These are phyloP conservation scores for Helminthosporium solani DNA, from an alignment of 2,329 filamentous ascomycete species.

Conservation along the genomic window DNA sequence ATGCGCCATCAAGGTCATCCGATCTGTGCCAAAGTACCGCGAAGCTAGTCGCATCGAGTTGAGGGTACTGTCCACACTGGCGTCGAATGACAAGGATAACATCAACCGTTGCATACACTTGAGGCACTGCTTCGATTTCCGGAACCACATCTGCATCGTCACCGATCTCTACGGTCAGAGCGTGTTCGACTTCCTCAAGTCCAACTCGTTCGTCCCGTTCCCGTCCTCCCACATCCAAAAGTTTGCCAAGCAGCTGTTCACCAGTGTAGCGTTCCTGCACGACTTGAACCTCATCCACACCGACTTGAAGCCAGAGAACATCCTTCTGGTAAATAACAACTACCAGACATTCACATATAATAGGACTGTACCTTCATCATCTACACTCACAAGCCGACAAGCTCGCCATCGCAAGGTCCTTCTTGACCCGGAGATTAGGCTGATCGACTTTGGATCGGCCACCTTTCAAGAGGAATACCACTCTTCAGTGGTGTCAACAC, in stretches of 20 bases:
- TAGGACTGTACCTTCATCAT: conserved; percentile 65
- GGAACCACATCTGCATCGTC: conserved; percentile 91
- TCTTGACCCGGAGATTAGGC: conserved; percentile 64
- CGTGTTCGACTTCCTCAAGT: conserved; percentile 97
- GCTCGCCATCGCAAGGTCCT: conserved; percentile 64
- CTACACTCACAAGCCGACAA: conserved; percentile 57
- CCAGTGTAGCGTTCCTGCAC: conserved; percentile 97
- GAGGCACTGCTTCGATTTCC: conserved; percentile 94
- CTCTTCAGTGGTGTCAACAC: conserved; percentile 65
- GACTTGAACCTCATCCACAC: conserved; percentile 98
- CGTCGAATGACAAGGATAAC: conserved; percentile 87
- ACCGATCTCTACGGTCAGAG: conserved; percentile 83
- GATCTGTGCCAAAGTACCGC: conserved; percentile 96
- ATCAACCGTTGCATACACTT: conserved; percentile 96
- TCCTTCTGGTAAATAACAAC: conserved; percentile 63
- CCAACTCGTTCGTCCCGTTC: conserved; percentile 92
- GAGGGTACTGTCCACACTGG: conserved; percentile 85
- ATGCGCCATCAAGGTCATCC: conserved; percentile 97
- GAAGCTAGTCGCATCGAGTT: conserved; percentile 95
- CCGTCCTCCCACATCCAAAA: conserved; percentile 98
- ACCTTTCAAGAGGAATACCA: conserved; percentile 70
- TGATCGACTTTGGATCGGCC: conserved; percentile 68
- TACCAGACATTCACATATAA: conserved; percentile 72
- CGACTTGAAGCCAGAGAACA: conserved; percentile 68
- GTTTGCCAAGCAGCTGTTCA: conserved; percentile 93